Conservation (phyloP, 139 green algal species). For the Chlorella vulgaris region DNA sequence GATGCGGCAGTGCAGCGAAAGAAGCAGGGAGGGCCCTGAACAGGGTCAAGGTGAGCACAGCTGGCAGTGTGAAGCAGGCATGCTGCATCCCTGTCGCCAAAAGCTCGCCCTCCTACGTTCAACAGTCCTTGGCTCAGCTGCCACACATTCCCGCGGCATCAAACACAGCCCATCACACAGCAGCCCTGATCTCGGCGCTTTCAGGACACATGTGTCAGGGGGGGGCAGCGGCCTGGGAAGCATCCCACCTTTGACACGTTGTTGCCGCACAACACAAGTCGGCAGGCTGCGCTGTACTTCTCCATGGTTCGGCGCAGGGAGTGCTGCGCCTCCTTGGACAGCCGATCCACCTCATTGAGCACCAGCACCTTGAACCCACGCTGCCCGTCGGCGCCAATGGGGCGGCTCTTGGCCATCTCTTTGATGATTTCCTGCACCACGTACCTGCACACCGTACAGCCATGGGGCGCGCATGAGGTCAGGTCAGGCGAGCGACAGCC, state of each 20-base stretch:
- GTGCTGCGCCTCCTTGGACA: conserved; percentile 92
- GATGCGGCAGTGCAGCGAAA: no score
- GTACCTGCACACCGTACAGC: conserved; percentile 48
- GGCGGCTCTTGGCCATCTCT: conserved; percentile 92
- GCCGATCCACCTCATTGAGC: conserved; percentile 93
- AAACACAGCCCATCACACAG: not conserved
- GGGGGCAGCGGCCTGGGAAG: no score
- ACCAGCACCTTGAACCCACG: conserved; percentile 77
- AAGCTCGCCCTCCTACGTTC: no score
- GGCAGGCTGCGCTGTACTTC: conserved; percentile 92
- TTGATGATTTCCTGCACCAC: conserved; percentile 97
- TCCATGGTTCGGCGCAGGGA: conserved; percentile 96
- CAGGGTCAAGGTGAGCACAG: no score
- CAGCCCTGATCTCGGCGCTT: no score
- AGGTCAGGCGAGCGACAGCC: not conserved
- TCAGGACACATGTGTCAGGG: no score
- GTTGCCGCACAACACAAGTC: conserved; percentile 86
- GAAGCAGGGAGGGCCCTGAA: no score
- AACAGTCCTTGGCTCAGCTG: no score
- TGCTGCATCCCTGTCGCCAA: not conserved
- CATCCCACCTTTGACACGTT: conserved; percentile 84
- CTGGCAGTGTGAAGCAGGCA: no score
- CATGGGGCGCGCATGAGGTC: not conserved
- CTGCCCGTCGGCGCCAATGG: conserved; percentile 71
- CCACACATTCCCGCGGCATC: no score